These are phyloP conservation scores for Ormosia emarginata DNA, from an alignment of 306 rosid genomes.

Conservation along the genomic window DNA sequence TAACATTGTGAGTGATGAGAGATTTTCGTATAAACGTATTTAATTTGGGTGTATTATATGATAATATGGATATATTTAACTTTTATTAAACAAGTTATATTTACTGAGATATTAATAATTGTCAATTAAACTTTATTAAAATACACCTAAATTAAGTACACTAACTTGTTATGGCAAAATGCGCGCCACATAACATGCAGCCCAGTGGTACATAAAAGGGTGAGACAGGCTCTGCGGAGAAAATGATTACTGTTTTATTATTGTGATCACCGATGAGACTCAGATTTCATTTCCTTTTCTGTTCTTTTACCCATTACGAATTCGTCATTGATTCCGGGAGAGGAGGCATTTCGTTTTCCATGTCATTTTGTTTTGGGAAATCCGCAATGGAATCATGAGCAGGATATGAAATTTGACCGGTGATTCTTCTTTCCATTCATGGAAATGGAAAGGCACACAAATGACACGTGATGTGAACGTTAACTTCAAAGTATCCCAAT, in stretches of 20 bases:
- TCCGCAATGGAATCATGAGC: background rate
- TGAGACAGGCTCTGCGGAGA: background rate
- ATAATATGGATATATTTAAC: no score
- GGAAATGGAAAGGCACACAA: background rate
- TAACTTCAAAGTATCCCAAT: background rate
- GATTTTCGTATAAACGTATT: no score
- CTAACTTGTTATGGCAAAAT: no score
- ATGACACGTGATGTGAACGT: background rate
- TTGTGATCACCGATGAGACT: background rate
- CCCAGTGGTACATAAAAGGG: background rate
- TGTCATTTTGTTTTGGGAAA: background rate
- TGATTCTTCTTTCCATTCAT: background rate
- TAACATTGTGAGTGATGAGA: no score
- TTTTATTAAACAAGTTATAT: no score
- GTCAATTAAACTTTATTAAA: no score
- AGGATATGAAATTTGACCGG: background rate
- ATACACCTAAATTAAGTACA: no score
- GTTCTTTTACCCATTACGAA: background rate
- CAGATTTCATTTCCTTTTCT: background rate
- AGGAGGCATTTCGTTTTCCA: background rate
- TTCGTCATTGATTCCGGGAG: background rate
- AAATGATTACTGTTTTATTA: background rate
- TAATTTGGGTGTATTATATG: no score
- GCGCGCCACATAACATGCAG: background rate
- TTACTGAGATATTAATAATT: no score